These are phyloP conservation scores for Jatropha curcas DNA, from an alignment of 345 rosid species.

Conservation along the genomic window DNA sequence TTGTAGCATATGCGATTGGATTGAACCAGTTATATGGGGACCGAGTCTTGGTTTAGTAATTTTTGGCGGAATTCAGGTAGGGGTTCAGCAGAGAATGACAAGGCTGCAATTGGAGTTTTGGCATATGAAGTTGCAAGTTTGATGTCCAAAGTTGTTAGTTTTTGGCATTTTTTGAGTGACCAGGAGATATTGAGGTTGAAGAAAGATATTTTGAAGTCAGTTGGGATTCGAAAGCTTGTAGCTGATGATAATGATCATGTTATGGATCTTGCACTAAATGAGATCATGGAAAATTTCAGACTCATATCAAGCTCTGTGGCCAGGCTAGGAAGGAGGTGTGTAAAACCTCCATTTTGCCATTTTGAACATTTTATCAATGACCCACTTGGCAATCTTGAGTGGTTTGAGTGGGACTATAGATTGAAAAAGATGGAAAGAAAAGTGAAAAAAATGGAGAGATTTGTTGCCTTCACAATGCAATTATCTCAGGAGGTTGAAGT, in stretches of 20 bases:
- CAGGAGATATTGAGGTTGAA: constrained; percentile 42
- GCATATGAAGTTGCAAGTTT: constrained; percentile 59
- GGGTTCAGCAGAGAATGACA: constrained; percentile 33
- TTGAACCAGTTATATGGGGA: constrained; percentile 47
- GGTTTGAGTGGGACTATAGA: constrained; percentile 58
- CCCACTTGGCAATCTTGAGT: constrained; percentile 44
- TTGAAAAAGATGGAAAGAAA: constrained; percentile 68
- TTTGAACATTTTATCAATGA: constrained; percentile 49
- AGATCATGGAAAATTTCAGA: constrained; percentile 52
- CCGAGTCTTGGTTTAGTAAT: constrained; percentile 55
- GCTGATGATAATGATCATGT: constrained; percentile 46
- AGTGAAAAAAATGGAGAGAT: constrained; percentile 67
- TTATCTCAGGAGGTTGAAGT: constrained; percentile 61
- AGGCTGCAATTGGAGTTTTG: constrained; percentile 52
- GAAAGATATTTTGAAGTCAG: constrained; percentile 44
- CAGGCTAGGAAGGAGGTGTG: constrained; percentile 51
- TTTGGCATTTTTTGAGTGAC: constrained; percentile 56
- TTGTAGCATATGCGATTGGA: constrained; percentile 15
- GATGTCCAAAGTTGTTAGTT: constrained; percentile 51
- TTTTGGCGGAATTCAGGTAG: constrained; percentile 44
- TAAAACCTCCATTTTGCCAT: constrained; percentile 42
- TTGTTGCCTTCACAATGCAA: constrained; percentile 45
- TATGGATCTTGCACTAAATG: constrained; percentile 58
- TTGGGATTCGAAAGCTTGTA: constrained; percentile 51
- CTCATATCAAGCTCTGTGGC: constrained; percentile 44